Conservation (phyloP, 2,329 filamentous ascomycete species). For the Aureobasidium sp. region DNA sequence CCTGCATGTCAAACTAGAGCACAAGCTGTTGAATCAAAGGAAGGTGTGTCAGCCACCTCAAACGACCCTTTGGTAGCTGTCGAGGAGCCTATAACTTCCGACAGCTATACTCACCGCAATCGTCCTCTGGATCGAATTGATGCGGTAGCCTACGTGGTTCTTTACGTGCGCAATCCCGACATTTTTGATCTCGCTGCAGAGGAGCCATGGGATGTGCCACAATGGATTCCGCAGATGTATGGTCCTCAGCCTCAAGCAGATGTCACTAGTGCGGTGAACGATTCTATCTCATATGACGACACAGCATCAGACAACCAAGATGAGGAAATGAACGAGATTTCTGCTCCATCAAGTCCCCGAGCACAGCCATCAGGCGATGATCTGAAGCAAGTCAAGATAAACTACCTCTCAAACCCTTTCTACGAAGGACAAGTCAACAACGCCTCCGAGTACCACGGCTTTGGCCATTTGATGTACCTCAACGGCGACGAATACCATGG, state of each 20-base stretch:
- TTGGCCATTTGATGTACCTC: conserved; percentile 47
- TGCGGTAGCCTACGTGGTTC: conserved; percentile 47
- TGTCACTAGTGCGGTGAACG: neutral
- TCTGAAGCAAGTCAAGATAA: conserved; percentile 37
- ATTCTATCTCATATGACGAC: neutral
- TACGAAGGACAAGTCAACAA: conserved; percentile 47
- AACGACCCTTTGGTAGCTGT: neutral
- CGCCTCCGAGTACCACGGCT: conserved; percentile 45
- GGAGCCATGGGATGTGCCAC: conserved; percentile 38
- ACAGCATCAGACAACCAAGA: conserved; percentile 21
- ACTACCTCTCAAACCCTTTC: conserved; percentile 50
- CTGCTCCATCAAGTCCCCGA: neutral
- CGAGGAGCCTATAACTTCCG: conserved; percentile 10
- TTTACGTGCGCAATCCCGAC: conserved; percentile 47
- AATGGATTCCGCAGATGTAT: conserved; percentile 30
- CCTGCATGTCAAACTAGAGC: conserved; percentile 46
- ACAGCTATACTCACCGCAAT: neutral
- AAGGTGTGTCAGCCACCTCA: neutral
- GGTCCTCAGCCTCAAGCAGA: neutral
- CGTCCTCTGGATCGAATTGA: conserved; percentile 27
- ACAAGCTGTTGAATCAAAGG: conserved; percentile 35
- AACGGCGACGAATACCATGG: conserved; percentile 52
- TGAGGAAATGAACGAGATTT: conserved; percentile 26
- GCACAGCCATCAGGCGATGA: neutral
- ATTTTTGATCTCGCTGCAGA: conserved; percentile 30